phyloP scores from a whole-genome alignment of 2,329 filamentous ascomycete species.

The Trichoderma atrobrunneum region DNA sequence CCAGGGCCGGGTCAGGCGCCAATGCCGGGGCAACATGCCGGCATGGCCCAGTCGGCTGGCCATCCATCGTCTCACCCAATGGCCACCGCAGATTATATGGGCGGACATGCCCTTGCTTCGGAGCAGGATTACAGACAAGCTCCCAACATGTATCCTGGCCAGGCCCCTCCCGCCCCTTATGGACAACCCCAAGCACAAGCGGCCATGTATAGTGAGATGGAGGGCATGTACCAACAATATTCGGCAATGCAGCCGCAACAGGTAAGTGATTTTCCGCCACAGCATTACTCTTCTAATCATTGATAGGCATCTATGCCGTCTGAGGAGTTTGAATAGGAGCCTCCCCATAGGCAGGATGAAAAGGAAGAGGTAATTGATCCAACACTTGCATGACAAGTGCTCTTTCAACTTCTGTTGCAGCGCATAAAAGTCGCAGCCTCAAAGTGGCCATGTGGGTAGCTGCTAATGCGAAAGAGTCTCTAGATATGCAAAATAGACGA shows the following conservation, averaged over 20 bases:
- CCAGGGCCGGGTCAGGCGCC: conserved; percentile 50
- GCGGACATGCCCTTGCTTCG: conserved; percentile 60
- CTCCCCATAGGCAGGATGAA: background rate
- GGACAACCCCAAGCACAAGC: conserved; percentile 68
- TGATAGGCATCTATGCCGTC: conserved; percentile 42
- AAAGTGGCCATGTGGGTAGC: background rate
- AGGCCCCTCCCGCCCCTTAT: conserved; percentile 69
- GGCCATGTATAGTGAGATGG: conserved; percentile 74
- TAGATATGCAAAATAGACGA: background rate
- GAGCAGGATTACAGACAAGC: conserved; percentile 79
- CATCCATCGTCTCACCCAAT: conserved; percentile 56
- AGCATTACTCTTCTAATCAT: conserved; percentile 19
- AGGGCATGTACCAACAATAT: conserved; percentile 81
- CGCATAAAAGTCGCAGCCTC: background rate
- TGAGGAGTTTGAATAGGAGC: conserved; percentile 45
- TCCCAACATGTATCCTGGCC: conserved; percentile 75
- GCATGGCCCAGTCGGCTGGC: conserved; percentile 54
- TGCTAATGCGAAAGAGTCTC: background rate
- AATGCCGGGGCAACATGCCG: conserved; percentile 51
- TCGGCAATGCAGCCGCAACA: conserved; percentile 78
- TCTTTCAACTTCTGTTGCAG: background rate
- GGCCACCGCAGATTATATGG: conserved; percentile 61
- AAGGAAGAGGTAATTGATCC: background rate
- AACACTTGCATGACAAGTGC: background rate
- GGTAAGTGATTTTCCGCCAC: conserved; percentile 50